A percentile compares a stretch with the other conserved stretches of the same genome.
Conservation (phyloP, 2,329 filamentous ascomycete genomes). For the Didymosphaeria variabile region DNA sequence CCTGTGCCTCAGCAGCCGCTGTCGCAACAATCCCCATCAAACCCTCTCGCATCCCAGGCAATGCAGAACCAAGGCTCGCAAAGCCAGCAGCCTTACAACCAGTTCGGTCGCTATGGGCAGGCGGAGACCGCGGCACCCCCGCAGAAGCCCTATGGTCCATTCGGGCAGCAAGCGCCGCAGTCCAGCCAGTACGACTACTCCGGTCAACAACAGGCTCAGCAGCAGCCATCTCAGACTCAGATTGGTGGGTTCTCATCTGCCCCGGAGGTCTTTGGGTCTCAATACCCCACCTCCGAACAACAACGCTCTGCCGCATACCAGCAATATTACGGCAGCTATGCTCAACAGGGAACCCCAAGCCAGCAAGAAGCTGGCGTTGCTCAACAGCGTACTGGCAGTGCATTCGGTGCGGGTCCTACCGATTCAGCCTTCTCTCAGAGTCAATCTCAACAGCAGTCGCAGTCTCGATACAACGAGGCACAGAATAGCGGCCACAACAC, state of each 20-base stretch:
- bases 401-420: constrained; percentile 70
- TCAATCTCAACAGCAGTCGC: constrained; percentile 68
- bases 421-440: constrained; percentile 71
- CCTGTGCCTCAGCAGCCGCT: constrained; percentile 63
- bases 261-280: constrained; percentile 78
- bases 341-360: constrained; percentile 61
- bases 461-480: constrained; percentile 78
- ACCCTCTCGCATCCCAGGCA: constrained; percentile 62
- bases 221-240: constrained; percentile 58
- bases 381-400: constrained; percentile 80
- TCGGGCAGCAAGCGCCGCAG: constrained; percentile 75
- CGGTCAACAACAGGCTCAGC: constrained; percentile 63
- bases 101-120: constrained; percentile 76
- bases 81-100: constrained; percentile 61
- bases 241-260: constrained; percentile 76
- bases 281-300: constrained; percentile 81
- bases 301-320: constrained; percentile 75
- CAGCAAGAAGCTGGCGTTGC: constrained; percentile 74
- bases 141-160: constrained; percentile 89
- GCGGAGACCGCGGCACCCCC: constrained; percentile 68
- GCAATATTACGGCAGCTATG: constrained; percentile 69
- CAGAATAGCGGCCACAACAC: constrained; percentile 91
- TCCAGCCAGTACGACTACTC: constrained; percentile 59
- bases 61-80: constrained; percentile 61
- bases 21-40: constrained; percentile 54